Percentiles rank a stretch among this genome's conserved stretches.
These are phyloP conservation scores for Candida andamanensis DNA, from an alignment of 805 yeast species.

Conservation along the genomic window DNA sequence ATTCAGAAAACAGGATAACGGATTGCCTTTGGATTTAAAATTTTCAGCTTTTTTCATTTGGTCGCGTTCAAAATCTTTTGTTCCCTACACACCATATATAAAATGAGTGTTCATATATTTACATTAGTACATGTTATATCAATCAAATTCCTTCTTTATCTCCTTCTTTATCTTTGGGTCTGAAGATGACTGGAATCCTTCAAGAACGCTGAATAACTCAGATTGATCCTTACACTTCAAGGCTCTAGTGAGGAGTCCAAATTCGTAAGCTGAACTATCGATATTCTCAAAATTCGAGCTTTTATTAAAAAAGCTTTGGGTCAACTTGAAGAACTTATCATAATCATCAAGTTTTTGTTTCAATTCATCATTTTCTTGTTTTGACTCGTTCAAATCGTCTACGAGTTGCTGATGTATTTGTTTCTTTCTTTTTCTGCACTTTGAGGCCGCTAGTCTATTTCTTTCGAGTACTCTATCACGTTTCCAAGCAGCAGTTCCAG, in stretches of 20 bases:
- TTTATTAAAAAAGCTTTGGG: constrained; percentile 9
- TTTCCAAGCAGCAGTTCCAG: constrained; percentile 67
- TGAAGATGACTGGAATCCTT: neutral
- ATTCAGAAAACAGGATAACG: too few relatives aligned
- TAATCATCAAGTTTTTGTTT: constrained; percentile 7
- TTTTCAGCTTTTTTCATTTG: too few relatives aligned
- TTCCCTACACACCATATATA: too few relatives aligned
- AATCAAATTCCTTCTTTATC: too few relatives aligned
- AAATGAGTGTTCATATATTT: too few relatives aligned
- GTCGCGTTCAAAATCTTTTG: too few relatives aligned
- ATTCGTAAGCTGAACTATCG: constrained; percentile 8
- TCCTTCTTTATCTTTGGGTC: neutral
- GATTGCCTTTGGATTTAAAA: too few relatives aligned
- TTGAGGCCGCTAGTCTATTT: constrained; percentile 63
- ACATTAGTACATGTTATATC: too few relatives aligned
- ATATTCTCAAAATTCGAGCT: constrained; percentile 5
- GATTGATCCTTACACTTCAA: constrained; percentile 7
- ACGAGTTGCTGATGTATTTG: constrained; percentile 65
- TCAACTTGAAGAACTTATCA: constrained; percentile 7
- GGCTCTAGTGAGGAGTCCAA: constrained; percentile 9
- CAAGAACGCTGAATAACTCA: constrained; percentile 7
- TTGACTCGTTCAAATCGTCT: constrained; percentile 49
- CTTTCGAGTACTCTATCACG: constrained; percentile 57
- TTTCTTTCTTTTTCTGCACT: constrained; percentile 64
- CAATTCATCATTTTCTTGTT: constrained; percentile 25